Evolutionary conservation across 208 protist genomes (phyloP), one percentile per base, ranked within the genome.

Genomic region (Crithidia expoeki): DNA sequence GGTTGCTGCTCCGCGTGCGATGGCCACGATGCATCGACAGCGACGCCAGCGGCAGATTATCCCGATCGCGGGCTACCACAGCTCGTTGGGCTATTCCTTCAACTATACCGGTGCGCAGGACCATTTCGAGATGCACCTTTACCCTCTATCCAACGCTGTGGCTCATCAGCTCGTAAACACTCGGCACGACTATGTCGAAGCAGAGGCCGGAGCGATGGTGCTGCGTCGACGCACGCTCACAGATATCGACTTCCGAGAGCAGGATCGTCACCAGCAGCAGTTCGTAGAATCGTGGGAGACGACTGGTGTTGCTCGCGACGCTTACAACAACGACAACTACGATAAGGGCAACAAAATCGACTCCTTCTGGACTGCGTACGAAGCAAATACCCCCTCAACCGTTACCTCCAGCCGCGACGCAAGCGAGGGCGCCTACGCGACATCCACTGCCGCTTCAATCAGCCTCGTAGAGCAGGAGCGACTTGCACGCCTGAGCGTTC

Each of bases 61-160:
- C 49, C 90, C 86, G 5, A 33, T 95, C 44, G 90, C 86, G 11
- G 90, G 86, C 33, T 81, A 88, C 59, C 61, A 47, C 46, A 62
- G 55, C 1, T 67, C 76, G 10, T 17, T 93, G 7, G 85, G 75
- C 12, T 92, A 91, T 67, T 83, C 78, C 27, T 94, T 92, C 74
- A 85, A 94, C 74, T 84, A 81, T 59, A 78, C 74, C 9, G 80
- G 77, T 0, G 27, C 50, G 38, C 90, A 95, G 59, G 33, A 74
- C 7, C 72, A 86, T 65, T 93, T 92, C 63, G 79, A 78, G 72
- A 79, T 81, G 47, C 60, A 78, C 14, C 68, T 94, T 34, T 62
- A 42, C 11, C 79, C 80, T 14, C n/a, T 77, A 6, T 12, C 56
- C 11, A 59, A 72, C 44, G 32, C 42, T 33, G 84, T 72, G 16